Evolutionary conservation across 768 basidiomycete species (phyloP).

Genomic region (Trametes punicea): DNA sequence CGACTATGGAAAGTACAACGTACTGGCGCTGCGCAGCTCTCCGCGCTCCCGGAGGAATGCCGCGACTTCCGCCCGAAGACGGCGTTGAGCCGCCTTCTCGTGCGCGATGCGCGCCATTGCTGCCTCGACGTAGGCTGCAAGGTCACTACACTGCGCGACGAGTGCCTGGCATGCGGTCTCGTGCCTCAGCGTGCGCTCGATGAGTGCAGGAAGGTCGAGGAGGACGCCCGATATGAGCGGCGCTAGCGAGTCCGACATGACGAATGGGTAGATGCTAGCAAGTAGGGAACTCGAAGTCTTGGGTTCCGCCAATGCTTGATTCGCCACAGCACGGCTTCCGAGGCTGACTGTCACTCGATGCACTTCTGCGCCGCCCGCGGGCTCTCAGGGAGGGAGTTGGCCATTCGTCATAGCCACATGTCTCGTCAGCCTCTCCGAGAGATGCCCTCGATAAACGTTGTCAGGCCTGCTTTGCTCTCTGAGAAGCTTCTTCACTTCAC

Average conservation of each 20-base stretch:
- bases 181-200: constrained; percentile 15
- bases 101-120: constrained; percentile 12
- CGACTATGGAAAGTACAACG: not conserved
- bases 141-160: constrained; percentile 13
- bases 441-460: not conserved
- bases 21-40: not conserved
- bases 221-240: constrained; percentile 5
- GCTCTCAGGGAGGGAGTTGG: not conserved
- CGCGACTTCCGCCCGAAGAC: constrained; percentile 10
- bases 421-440: constrained; percentile 3
- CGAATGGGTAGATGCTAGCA: not conserved
- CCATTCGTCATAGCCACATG: not conserved
- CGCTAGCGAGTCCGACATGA: constrained; percentile 3
- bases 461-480: not conserved
- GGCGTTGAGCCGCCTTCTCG: constrained; percentile 19
- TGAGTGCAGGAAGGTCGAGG: constrained; percentile 9
- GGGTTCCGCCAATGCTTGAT: not conserved
- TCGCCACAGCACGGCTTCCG: not conserved
- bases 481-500: not conserved
- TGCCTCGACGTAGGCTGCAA: constrained; percentile 8
- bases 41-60: constrained; percentile 1
- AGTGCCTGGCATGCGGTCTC: constrained; percentile 16
- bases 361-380: not conserved
- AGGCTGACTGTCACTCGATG: not conserved
- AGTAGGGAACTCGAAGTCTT: not conserved